Percentiles rank a stretch among this genome's conserved stretches.
These are phyloP conservation scores for Herpetospermum pedunculosum DNA, from an alignment of 306 rosid genomes.

Conservation along the genomic window DNA sequence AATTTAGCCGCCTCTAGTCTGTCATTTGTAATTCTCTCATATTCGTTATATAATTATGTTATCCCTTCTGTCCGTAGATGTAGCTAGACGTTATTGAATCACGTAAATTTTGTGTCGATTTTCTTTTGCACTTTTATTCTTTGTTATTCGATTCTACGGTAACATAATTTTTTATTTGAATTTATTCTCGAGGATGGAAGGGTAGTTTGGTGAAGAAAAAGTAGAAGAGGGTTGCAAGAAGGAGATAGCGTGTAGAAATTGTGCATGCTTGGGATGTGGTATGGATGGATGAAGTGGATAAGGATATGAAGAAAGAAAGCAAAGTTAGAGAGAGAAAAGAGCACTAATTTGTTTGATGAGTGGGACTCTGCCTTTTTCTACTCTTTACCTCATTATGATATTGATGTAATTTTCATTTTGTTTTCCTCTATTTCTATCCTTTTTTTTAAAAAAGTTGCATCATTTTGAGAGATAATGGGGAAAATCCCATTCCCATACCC, in stretches of 20 bases:
- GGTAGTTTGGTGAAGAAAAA: conserved; percentile 29
- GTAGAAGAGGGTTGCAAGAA: conserved; percentile 37
- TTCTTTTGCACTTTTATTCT: too few relatives aligned
- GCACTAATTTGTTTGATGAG: conserved; percentile 39
- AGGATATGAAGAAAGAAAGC: conserved; percentile 50
- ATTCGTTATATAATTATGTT: too few relatives aligned
- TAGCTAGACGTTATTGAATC: too few relatives aligned
- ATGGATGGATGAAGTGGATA: conserved; percentile 21
- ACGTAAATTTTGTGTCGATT: too few relatives aligned
- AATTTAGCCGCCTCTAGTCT: too few relatives aligned
- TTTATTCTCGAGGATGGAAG: too few relatives aligned
- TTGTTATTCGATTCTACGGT: too few relatives aligned
- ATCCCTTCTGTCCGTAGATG: too few relatives aligned
- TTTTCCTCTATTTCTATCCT: neutral
- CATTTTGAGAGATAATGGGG: conserved; percentile 40
- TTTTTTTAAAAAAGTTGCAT: neutral
- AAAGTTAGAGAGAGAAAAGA: conserved; percentile 26
- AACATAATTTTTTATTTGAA: too few relatives aligned
- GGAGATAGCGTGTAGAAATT: conserved; percentile 73
- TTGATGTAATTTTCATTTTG: conserved; percentile 4
- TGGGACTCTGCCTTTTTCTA: conserved; percentile 44
- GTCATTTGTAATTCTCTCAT: too few relatives aligned
- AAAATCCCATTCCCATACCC: conserved; percentile 21
- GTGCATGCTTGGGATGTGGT: conserved; percentile 28
- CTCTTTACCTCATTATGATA: conserved; percentile 20